Conservation (phyloP, 345 rosid genomes). For the Citrus medica region DNA sequence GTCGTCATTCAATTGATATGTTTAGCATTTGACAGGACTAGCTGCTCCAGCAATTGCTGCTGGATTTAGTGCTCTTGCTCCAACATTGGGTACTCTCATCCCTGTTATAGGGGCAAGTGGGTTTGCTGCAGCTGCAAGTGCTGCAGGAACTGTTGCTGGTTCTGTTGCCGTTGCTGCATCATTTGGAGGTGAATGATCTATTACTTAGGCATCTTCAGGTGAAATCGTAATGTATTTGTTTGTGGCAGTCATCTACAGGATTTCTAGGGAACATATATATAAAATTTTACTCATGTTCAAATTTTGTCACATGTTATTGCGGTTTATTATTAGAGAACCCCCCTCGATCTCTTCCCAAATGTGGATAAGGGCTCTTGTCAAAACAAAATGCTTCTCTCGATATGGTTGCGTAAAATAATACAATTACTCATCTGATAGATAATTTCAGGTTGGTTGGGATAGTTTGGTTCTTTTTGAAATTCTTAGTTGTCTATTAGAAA, state of each 20-base stretch:
- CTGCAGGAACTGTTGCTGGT: conserved; percentile 95
- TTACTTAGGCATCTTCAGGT: conserved; percentile 1
- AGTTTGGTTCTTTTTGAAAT: neutral
- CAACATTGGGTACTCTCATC: conserved; percentile 80
- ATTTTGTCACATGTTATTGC: neutral
- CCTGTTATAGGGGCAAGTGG: conserved; percentile 98
- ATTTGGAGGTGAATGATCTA: conserved; percentile 77
- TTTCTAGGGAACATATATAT: neutral
- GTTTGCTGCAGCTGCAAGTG: conserved; percentile 96
- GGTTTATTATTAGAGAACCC: neutral
- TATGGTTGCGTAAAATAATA: neutral
- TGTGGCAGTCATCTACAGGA: neutral
- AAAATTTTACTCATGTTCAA: neutral
- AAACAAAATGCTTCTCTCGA: neutral
- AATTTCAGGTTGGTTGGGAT: neutral
- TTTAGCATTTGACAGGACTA: conserved; percentile 52
- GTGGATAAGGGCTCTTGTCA: neutral
- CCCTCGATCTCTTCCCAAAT: neutral
- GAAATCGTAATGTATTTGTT: neutral
- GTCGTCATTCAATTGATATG: conserved; percentile 1
- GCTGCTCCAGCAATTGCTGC: conserved; percentile 99
- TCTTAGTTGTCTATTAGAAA: neutral
- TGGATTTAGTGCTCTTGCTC: conserved; percentile 91
- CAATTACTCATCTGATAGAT: neutral
- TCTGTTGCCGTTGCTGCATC: conserved; percentile 99